Conservation (phyloP, 2,329 filamentous ascomycete genomes). For the Fusarium paranaense region DNA sequence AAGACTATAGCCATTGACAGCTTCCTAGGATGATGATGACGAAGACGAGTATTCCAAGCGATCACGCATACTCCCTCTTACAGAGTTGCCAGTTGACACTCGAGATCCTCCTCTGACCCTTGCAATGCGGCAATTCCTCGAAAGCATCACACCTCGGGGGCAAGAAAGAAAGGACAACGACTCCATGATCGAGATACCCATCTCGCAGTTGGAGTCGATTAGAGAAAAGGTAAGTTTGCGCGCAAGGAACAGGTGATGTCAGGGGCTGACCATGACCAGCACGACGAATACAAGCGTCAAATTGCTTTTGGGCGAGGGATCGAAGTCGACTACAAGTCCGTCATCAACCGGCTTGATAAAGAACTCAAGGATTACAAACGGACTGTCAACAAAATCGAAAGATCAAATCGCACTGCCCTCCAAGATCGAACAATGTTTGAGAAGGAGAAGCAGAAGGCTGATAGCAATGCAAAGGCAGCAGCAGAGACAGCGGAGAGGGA, state of each 20-base stretch:
- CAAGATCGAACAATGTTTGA: slow-evolving; percentile 63
- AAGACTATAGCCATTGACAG: neutral
- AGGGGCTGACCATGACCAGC: slow-evolving; percentile 40
- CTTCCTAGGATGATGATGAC: slow-evolving; percentile 45
- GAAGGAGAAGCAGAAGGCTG: slow-evolving; percentile 57
- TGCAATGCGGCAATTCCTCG: slow-evolving; percentile 47
- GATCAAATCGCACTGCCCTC: slow-evolving; percentile 61
- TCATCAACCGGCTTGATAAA: slow-evolving; percentile 57
- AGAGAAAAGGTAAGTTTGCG: slow-evolving; percentile 50
- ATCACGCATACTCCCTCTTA: slow-evolving; percentile 41
- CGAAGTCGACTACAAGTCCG: slow-evolving; percentile 53
- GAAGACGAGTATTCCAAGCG: slow-evolving; percentile 49
- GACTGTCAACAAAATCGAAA: slow-evolving; percentile 59
- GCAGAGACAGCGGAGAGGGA: slow-evolving; percentile 46
- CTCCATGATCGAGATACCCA: slow-evolving; percentile 43
- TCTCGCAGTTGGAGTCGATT: slow-evolving; percentile 53
- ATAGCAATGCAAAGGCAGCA: slow-evolving; percentile 45
- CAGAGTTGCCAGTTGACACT: slow-evolving; percentile 31
- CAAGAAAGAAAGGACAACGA: slow-evolving; percentile 26
- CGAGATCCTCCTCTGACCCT: slow-evolving; percentile 49
- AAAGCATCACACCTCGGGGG: slow-evolving; percentile 29
- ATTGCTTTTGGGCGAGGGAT: slow-evolving; percentile 40
- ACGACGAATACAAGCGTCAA: slow-evolving; percentile 47
- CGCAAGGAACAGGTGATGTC: neutral
- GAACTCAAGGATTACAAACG: slow-evolving; percentile 60